Conservation (phyloP, 2,329 filamentous ascomycete species). For the Boeremia lycopersici region DNA sequence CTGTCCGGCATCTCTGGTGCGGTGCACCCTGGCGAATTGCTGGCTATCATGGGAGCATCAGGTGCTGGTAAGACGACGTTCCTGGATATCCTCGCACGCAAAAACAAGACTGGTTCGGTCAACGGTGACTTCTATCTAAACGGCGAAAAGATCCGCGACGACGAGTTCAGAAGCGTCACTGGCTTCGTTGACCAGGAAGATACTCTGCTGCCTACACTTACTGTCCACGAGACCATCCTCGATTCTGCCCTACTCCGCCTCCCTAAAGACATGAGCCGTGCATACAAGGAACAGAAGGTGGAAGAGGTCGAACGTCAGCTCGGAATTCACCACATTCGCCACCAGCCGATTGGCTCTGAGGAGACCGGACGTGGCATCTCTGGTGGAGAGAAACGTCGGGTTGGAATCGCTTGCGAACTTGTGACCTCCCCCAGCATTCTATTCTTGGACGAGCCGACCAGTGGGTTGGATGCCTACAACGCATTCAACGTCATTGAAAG, state of each 20-base stretch:
- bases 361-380: constrained; percentile 96
- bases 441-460: constrained; percentile 96
- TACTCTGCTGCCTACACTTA: constrained; percentile 92
- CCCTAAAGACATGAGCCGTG: constrained; percentile 86
- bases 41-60: constrained; percentile 97
- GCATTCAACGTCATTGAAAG: constrained; percentile 98
- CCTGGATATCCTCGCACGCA: constrained; percentile 91
- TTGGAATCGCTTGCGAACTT: constrained; percentile 95
- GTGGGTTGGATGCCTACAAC: constrained; percentile 93
- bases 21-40: constrained; percentile 92
- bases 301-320: constrained; percentile 94
- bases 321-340: constrained; percentile 90
- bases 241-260: constrained; percentile 90
- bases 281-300: constrained; percentile 88
- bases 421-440: constrained; percentile 97
- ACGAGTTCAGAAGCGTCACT: constrained; percentile 87
- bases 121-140: constrained; percentile 89
- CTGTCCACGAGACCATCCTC: constrained; percentile 96
- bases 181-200: constrained; percentile 99
- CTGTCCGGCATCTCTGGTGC: constrained; percentile 79
- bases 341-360: constrained; percentile 94
- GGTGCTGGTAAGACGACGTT: constrained; percentile 98
- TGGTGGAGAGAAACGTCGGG: constrained; percentile 92
- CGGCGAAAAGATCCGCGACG: constrained; percentile 83
- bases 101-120: constrained; percentile 87